phyloP scores from a whole-genome alignment of 2,329 filamentous ascomycete genomes.

The Macrophomina pseudophaseolina region DNA sequence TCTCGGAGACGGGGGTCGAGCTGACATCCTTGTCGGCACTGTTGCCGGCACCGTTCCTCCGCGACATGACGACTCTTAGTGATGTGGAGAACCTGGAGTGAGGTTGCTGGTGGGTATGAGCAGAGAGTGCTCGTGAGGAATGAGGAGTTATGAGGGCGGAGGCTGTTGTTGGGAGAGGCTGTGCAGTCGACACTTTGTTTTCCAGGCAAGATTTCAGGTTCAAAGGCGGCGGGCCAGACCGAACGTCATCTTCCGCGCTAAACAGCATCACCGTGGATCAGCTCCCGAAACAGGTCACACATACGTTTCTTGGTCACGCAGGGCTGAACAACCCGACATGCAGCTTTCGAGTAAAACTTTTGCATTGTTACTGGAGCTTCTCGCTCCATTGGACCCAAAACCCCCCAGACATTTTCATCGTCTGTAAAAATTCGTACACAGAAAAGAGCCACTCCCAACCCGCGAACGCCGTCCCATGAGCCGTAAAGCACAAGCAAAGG shows the following conservation, averaged over 20 bases:
- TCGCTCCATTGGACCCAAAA: constrained; percentile 18
- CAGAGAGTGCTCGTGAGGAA: neutral
- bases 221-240: constrained; percentile 23
- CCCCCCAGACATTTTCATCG: constrained; percentile 20
- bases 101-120: neutral
- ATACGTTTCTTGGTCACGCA: constrained; percentile 13
- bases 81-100: neutral
- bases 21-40: constrained; percentile 54
- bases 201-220: constrained; percentile 26
- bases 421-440: constrained; percentile 25
- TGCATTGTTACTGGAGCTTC: constrained; percentile 18
- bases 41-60: constrained; percentile 61
- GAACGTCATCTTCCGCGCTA: constrained; percentile 25
- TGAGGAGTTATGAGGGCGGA: neutral
- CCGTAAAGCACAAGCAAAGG: constrained; percentile 30
- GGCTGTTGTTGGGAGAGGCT: constrained; percentile 20
- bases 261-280: constrained; percentile 22
- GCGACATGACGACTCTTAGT: constrained; percentile 61
- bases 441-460: constrained; percentile 26
- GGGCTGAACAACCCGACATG: constrained; percentile 3
- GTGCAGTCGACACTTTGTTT: constrained; percentile 27
- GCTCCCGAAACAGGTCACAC: constrained; percentile 10
- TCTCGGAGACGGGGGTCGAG: constrained; percentile 51
- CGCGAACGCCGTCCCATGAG: constrained; percentile 31
- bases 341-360: constrained; percentile 7